These are phyloP conservation scores for Peribolospora baueri DNA, from an alignment of 768 basidiomycete genomes.

Conservation along the genomic window DNA sequence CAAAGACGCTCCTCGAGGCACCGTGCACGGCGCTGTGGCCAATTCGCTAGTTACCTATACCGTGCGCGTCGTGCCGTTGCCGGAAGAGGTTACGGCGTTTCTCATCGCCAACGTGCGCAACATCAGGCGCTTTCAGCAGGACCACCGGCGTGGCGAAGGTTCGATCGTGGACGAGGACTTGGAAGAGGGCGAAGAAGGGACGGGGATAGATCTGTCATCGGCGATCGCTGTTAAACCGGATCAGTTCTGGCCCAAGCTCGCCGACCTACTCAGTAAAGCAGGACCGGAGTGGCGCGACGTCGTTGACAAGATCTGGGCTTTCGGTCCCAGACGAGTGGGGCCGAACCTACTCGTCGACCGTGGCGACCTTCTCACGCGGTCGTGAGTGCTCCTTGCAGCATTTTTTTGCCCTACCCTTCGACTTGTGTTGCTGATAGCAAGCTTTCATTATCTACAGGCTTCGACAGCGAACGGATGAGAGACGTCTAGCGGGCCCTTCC, in stretches of 20 bases:
- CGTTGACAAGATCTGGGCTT: constrained; percentile 55
- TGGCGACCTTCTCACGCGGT: constrained; percentile 15
- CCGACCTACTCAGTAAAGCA: constrained; percentile 35
- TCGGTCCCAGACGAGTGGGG: constrained; percentile 70
- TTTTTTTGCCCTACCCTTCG: background rate
- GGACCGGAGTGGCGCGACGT: constrained; percentile 59
- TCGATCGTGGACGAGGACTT: constrained; percentile 9
- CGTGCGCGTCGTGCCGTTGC: constrained; percentile 59
- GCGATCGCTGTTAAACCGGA: constrained; percentile 32
- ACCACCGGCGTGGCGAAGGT: constrained; percentile 19
- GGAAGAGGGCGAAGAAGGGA: constrained; percentile 5
- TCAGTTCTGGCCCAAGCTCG: constrained; percentile 55
- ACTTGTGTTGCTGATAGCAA: background rate
- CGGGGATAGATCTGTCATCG: background rate
- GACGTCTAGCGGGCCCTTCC: constrained; percentile 7
- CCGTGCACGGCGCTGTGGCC: constrained; percentile 41
- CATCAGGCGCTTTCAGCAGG: constrained; percentile 37
- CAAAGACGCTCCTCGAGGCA: constrained; percentile 43
- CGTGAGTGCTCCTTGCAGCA: constrained; percentile 9
- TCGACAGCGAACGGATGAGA: constrained; percentile 6
- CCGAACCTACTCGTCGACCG: constrained; percentile 64
- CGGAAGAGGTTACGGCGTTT: constrained; percentile 44
- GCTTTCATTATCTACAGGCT: constrained; percentile 1
- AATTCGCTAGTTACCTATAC: constrained; percentile 55
- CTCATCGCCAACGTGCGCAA: constrained; percentile 44